Base-by-base conservation (phyloP, 768 basidiomycete genomes). In the Porpolomopsis calyptriformis region DNA sequence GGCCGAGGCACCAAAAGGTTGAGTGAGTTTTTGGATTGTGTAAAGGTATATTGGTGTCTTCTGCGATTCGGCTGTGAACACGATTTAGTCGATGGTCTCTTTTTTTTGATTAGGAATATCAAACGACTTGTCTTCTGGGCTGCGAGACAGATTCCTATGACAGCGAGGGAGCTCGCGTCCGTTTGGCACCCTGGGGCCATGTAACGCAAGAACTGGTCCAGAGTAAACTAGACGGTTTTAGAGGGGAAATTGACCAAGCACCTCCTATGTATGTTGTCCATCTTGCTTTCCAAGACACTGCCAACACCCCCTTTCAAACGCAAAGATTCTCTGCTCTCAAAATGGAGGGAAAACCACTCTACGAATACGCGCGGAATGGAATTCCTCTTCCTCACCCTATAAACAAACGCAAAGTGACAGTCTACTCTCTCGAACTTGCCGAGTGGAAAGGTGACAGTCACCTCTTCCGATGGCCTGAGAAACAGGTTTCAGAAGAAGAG, bases 131-230 rank as follows among this genome's bases (percentile, higher is more conserved):
- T 53, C 62, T 99, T 7, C 73, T 99, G 3, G 96, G 96, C 5
- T 91, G 86, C 60, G 85, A 94, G 60, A 98, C 96, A 1, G 93
- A 97, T 56, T 78, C 85, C 2, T 96, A 92, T 62, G 96, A 99
- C 58, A 82, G 85, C 49, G 81, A 97, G 56, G 96, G 96, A 11
- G 73, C 80, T 20, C 71, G 82, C 36, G 82, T 96, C 23, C 76
- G 82, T 31, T 70, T 74, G 16, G 85, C 85, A 18, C 77, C 82
- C 8, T 90, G 85, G 85, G 70, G 71, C 38, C 88, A 94, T 61
- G 76, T 99, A 46, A 93, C 92, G 1, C 71, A 70, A 47, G 84
- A 86, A 52, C 63, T 73, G 36, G 75, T 98, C 26, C 81, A 91
- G 57, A 64, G 65, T 20, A 74, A 73, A 4, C 71, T 99, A 24